phyloP scores from a whole-genome alignment of 176 grass and related monocot species.

The Eragrostis nindensis region DNA sequence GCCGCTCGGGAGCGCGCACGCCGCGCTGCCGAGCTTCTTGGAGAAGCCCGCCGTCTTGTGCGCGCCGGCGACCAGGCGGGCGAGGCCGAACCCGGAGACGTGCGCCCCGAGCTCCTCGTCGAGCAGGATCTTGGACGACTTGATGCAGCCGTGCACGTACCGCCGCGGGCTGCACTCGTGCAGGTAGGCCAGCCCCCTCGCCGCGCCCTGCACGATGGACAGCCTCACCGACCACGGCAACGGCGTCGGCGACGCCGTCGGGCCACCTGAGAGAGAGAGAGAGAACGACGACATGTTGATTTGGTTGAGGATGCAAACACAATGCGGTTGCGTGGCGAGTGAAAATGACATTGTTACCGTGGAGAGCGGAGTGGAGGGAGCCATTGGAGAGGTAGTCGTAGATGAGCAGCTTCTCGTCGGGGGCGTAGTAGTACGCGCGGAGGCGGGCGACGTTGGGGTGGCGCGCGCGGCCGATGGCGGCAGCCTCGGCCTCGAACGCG shows the following conservation, averaged over 20 bases:
- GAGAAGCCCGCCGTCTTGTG: constrained; percentile 59
- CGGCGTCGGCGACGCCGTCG: constrained; percentile 56
- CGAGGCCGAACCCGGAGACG: constrained; percentile 87
- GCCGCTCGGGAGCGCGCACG: constrained; percentile 45
- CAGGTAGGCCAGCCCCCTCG: constrained; percentile 68
- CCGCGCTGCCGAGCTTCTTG: constrained; percentile 57
- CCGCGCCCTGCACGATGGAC: constrained; percentile 78
- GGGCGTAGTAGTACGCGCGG: constrained; percentile 95
- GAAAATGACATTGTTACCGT: constrained; percentile 47
- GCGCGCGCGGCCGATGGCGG: constrained; percentile 66
- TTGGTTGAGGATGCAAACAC: constrained; percentile 1
- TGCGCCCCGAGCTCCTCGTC: constrained; percentile 80
- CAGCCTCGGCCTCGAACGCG: constrained; percentile 79
- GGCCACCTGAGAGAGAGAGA: constrained; percentile 53
- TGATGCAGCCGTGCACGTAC: constrained; percentile 87
- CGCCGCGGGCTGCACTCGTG: constrained; percentile 94
- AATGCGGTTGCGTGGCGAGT: neutral
- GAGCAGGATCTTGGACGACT: constrained; percentile 90
- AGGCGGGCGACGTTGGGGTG: constrained; percentile 89
- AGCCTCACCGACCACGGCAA: constrained; percentile 76
- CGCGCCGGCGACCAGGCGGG: constrained; percentile 67
- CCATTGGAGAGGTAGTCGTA: constrained; percentile 93
- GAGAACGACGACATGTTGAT: neutral
- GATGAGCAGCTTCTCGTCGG: constrained; percentile 98
- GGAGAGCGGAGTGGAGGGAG: constrained; percentile 87